Base-by-base conservation (phyloP, 768 basidiomycete genomes). In the Lepiota venenata region DNA sequence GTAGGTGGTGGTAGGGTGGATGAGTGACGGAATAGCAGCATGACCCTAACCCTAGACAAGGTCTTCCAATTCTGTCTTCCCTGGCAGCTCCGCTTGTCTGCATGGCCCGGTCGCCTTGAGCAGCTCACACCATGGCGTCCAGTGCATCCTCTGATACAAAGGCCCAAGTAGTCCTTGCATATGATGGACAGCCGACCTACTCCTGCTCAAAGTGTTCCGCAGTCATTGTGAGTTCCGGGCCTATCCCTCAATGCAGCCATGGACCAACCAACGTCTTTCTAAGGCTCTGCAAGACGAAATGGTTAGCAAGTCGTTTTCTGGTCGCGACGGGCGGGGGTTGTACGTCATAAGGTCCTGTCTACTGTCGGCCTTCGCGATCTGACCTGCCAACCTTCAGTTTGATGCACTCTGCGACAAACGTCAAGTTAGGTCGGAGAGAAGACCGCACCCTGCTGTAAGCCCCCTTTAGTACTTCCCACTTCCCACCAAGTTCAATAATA, bases 231-330 rank as follows among this genome's bases (percentile, higher is more conserved):
- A 50, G 86, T 70, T 42, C 49, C 51, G n/a, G n/a, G n/a, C 27
- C 50, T 6, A 21, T 43, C 18, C 15, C 14, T 12, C 27, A 41
- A 15, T 2, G 22, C 18, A n/a, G 10, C 10, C 27, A 25, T 25
- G n/a, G n/a, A n/a, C n/a, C 47, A 21, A 16, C 27, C 46, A 58
- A 38, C 41, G 27, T 12, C 20, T 48, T 44, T 47, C 51, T 32
- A 57, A 91, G 89, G 80, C 85, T 18, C 74, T 93, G 14, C 89
- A 92, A 66, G 91, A 93, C 59, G 90, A 92, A 60, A 69, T 91
- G 18, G 89, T 93, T 56, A 90, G 87, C 73, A 93, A 92, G 64
- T 73, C 88, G 0, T 93, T 93, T 71, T 86, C 88, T 22, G 90
- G 90, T 4, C 73, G 91, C 62, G 91, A 93, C 44, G 90, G 90